Evolutionary conservation across 495 filamentous ascomycete genomes (phyloP).

Genomic region (Penicillium salamii): DNA sequence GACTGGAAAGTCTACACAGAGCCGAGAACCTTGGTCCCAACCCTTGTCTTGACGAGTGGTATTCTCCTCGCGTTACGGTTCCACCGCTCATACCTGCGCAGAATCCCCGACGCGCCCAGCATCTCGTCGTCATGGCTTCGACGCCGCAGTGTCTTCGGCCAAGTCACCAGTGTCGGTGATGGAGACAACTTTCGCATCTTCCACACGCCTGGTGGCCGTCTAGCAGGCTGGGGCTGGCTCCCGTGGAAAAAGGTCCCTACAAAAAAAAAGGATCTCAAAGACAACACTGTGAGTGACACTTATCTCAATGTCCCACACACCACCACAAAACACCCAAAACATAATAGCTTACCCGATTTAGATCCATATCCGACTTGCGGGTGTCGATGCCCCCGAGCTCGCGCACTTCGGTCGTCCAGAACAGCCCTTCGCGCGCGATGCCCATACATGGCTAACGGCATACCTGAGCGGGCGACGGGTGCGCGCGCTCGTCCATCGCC

Average conservation of each 20-base stretch:
- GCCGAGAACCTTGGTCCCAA: constrained; percentile 62
- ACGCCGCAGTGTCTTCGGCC: constrained; percentile 70
- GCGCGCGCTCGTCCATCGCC: constrained; percentile 72
- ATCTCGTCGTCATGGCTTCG: constrained; percentile 69
- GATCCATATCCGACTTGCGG: constrained; percentile 84
- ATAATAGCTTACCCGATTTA: constrained; percentile 7
- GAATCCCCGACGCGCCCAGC: constrained; percentile 69
- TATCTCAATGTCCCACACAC: background rate
- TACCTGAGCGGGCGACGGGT: constrained; percentile 75
- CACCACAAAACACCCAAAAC: background rate
- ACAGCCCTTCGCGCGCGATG: constrained; percentile 80
- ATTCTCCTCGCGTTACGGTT: constrained; percentile 58
- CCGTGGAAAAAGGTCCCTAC: constrained; percentile 69
- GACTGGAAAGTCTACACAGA: constrained; percentile 69
- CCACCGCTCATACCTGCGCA: constrained; percentile 64
- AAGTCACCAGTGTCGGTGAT: constrained; percentile 91
- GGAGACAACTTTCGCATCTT: constrained; percentile 92
- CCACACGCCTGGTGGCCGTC: constrained; percentile 85
- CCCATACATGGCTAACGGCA: constrained; percentile 68
- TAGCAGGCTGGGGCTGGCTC: constrained; percentile 90
- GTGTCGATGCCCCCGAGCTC: constrained; percentile 87
- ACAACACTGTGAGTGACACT: constrained; percentile 63
- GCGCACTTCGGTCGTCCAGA: constrained; percentile 87
- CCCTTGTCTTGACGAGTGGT: constrained; percentile 64
- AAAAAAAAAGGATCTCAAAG: constrained; percentile 63